Base-by-base conservation (phyloP, 176 grass and related monocot species). In the Carex littledalei region DNA sequence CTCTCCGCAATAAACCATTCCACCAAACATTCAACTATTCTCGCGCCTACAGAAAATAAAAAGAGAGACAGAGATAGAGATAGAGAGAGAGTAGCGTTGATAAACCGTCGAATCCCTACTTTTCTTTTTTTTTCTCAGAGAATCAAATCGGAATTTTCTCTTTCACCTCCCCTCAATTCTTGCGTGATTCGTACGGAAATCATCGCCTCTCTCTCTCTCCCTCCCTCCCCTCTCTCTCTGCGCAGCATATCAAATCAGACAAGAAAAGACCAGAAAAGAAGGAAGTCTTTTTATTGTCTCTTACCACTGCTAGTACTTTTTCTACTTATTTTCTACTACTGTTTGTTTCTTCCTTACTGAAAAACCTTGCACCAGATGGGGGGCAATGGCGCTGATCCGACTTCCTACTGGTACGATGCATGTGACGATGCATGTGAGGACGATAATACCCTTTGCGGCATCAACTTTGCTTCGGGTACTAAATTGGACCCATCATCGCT, bases 21-120 rank as follows among this genome's bases (percentile, higher is more conserved):
- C 73, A 63, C 84, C 12, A 60, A 66, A 29, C 21, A 52, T 6
- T 58, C 20, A 22, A 7, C 55, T 15, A 2, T 18, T 56, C 17
- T 85, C 52, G 22, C 47, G 5, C 67, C 12, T 34, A 70, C 7
- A 45, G 37, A 26, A 84, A 39, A 39, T 5, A 6, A 39, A 39
- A 39, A 39, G 37, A 39, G 39, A 79, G 4, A 85, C 20, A 31
- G 77, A 85, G 17, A 86, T 79, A 90, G 85, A 82, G 92, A 85
- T 79, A 94, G 88, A 93, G 88, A 93, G 88, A 90, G 91, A 90
- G 91, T 92, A 86, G 96, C 91, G 96, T 94, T 94, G 96, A 95
- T 99, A 92, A 85, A 92, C 95, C 93, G 88, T 89, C 90, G 90
- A 90, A 94, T 94, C 90, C 82, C 84, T 85, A 77, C 49, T 77